Base-by-base conservation (phyloP, 2,329 filamentous ascomycete genomes). In the Ceratocystis papillata region DNA sequence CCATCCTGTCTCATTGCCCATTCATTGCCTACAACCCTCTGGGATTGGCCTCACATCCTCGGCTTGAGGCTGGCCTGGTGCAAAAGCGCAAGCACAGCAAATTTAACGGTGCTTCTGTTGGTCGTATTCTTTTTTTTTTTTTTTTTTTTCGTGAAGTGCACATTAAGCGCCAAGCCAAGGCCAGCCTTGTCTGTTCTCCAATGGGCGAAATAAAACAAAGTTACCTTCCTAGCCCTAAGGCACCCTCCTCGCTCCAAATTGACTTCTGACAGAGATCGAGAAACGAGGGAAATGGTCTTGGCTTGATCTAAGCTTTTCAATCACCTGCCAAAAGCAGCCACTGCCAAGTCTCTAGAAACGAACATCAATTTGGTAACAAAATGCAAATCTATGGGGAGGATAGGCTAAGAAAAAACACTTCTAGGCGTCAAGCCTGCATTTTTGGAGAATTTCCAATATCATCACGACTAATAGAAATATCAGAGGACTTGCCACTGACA, bases 231-330 rank as follows among this genome's bases (percentile, higher is more conserved):
- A n/a, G n/a, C 45, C 45, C 5, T n/a, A 17, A 17, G 7, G 15
- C n/a, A n/a, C n/a, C n/a, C n/a, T 50, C 46, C 48, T 10, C 33
- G 33, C 33, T 12, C 48, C 33, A 20, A 53, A 53, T 25, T 53
- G 48, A 53, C 48, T 53, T 53, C 46, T 53, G n/a, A 53, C 48
- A 53, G 48, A 57, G 53, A 57, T 57, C 25, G 53, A 57, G 53
- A 57, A 37, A 57, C 53, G 5, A 57, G 12, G 37, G 53, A 33
- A 57, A 57, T 30, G 25, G 25, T 57, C 53, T 33, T 57, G 53
- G 53, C 25, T 7, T 57, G 53, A 57, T 57, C 53, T 33, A 57
- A 57, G 53, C 53, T 57, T 53, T 53, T 33, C 53, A 57, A 33
- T 57, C 53, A 57, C 25, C 53, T 57, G 53, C 53, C 53, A 57